Conservation (phyloP, 169 alveolate genomes). For the Babesia bovis region DNA sequence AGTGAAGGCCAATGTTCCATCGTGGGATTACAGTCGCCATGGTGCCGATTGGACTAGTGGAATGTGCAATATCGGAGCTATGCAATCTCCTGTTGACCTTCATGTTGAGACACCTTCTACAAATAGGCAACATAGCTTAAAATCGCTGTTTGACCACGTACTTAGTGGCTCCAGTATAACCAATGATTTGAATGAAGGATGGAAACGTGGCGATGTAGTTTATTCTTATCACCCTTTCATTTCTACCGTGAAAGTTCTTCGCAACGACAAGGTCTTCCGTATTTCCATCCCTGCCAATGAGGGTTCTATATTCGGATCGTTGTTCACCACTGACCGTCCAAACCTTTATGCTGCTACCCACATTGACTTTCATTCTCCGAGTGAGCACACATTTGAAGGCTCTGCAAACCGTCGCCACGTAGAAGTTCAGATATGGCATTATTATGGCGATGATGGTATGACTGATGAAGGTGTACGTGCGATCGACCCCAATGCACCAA, state of each 20-base stretch:
- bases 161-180: constrained; percentile 44
- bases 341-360: constrained; percentile 78
- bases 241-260: constrained; percentile 67
- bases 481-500: too few species aligned
- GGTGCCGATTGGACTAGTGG: constrained; percentile 82
- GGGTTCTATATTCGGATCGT: constrained; percentile 74
- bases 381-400: constrained; percentile 86
- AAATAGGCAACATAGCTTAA: constrained; percentile 62
- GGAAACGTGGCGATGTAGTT: constrained; percentile 82
- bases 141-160: constrained; percentile 65
- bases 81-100: constrained; percentile 83
- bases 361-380: constrained; percentile 82
- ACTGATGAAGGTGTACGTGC: constrained; percentile 29
- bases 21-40: constrained; percentile 73
- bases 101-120: constrained; percentile 74
- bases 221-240: constrained; percentile 74
- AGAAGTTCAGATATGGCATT: constrained; percentile 86
- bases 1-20: constrained; percentile 10
- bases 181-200: constrained; percentile 31
- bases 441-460: constrained; percentile 62
- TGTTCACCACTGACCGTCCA: constrained; percentile 81
- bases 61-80: constrained; percentile 70
- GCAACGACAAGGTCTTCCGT: constrained; percentile 76
- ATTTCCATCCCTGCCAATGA: constrained; percentile 69
- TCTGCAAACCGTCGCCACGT: constrained; percentile 82